Conservation (phyloP, 176 grass and related monocot genomes). For the Tuctoria greenei region DNA sequence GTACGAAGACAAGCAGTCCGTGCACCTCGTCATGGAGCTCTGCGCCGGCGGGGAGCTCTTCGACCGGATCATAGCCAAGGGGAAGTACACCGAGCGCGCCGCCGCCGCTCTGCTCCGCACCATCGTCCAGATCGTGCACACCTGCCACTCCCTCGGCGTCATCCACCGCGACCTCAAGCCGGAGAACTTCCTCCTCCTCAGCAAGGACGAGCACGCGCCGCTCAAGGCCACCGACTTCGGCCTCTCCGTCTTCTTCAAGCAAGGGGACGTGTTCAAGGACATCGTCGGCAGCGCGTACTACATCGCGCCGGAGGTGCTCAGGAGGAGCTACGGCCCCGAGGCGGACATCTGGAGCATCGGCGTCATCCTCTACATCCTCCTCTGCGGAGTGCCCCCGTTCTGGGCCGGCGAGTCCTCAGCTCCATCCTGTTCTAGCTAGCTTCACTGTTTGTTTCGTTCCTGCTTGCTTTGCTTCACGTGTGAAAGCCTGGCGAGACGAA, state of each 20-base stretch:
- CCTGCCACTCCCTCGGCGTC: conserved; percentile 90
- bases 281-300: conserved; percentile 92
- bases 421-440: too few relatives aligned
- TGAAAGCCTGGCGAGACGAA: neutral
- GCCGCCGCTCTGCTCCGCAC: conserved; percentile 76
- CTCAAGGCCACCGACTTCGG: conserved; percentile 88
- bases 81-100: conserved; percentile 82
- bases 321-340: conserved; percentile 71
- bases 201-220: conserved; percentile 74
- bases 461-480: neutral
- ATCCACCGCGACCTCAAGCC: conserved; percentile 97
- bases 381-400: conserved; percentile 80
- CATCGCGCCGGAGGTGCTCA: conserved; percentile 84
- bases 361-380: conserved; percentile 81
- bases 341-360: conserved; percentile 88
- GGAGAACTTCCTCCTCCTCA: conserved; percentile 86
- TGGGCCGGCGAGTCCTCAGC: conserved; percentile 59
- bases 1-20: conserved; percentile 92
- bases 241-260: conserved; percentile 89
- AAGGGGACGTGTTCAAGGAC: conserved; percentile 93
- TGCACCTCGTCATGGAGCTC: conserved; percentile 96
- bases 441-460: neutral
- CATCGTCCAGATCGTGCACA: conserved; percentile 93
- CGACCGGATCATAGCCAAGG: conserved; percentile 83
- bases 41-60: conserved; percentile 95